Percentiles rank a stretch among this genome's conserved stretches.
These are phyloP conservation scores for Backusella westeae DNA, from an alignment of 192 early-diverging fungal genomes.

Conservation along the genomic window DNA sequence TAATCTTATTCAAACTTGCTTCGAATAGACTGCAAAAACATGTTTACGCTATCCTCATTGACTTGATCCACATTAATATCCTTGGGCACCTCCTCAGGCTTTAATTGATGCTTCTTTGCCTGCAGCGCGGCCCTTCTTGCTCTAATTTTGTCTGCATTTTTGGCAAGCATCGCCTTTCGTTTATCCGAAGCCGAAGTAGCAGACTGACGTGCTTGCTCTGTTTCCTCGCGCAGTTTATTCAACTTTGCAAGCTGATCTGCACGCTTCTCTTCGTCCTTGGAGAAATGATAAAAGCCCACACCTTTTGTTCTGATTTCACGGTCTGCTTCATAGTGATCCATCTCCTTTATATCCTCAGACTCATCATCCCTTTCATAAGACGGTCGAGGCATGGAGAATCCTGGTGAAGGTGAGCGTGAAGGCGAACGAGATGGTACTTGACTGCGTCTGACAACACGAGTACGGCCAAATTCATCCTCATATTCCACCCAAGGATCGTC, in stretches of 20 bases:
- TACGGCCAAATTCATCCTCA: constrained; percentile 73
- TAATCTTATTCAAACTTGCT: constrained; percentile 4
- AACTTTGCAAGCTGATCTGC: constrained; percentile 59
- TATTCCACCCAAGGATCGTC: constrained; percentile 77
- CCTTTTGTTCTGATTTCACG: constrained; percentile 64
- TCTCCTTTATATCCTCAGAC: not conserved
- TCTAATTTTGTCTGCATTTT: constrained; percentile 25
- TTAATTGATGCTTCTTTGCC: constrained; percentile 3
- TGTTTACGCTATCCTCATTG: constrained; percentile 15
- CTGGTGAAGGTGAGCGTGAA: constrained; percentile 4
- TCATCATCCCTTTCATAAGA: not conserved
- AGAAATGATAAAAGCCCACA: constrained; percentile 68
- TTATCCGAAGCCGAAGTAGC: constrained; percentile 36
- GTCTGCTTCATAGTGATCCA: constrained; percentile 24
- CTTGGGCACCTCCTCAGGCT: constrained; percentile 2
- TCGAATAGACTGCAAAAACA: constrained; percentile 13
- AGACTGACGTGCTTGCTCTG: constrained; percentile 40
- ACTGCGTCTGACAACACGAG: constrained; percentile 46
- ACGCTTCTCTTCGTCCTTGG: constrained; percentile 61
- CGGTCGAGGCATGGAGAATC: not conserved
- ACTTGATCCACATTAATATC: not conserved
- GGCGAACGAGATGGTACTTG: constrained; percentile 20
- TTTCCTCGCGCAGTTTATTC: constrained; percentile 52
- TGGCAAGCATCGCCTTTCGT: constrained; percentile 30
- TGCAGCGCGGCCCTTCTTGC: constrained; percentile 3